phyloP scores from a whole-genome alignment of 2,329 filamentous ascomycete species.

The Fusarium piperis region DNA sequence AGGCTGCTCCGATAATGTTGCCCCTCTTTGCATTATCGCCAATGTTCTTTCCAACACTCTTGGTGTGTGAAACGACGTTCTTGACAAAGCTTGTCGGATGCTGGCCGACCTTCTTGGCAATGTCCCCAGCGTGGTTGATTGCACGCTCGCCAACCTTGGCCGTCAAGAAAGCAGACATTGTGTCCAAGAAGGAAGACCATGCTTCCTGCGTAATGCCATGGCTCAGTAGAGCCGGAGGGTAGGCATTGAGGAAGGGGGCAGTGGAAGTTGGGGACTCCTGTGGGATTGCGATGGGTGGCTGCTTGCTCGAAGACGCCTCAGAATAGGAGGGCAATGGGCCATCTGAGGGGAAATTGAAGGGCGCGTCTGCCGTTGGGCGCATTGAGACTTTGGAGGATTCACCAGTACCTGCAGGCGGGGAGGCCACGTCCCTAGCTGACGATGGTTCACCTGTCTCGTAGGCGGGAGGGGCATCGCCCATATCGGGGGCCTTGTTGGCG shows the following conservation, averaged over 20 bases:
- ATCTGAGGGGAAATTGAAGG: constrained; percentile 53
- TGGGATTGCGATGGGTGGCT: constrained; percentile 53
- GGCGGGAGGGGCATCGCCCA: constrained; percentile 5
- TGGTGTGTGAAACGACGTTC: constrained; percentile 49
- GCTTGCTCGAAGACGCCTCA: constrained; percentile 23
- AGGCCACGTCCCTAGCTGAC: not conserved
- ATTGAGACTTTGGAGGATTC: not conserved
- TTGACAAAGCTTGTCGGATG: constrained; percentile 51
- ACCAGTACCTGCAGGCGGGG: not conserved
- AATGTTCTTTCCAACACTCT: constrained; percentile 50
- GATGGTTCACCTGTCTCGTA: constrained; percentile 14
- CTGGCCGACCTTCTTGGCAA: constrained; percentile 49
- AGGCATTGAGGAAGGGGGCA: constrained; percentile 53
- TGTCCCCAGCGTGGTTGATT: constrained; percentile 54
- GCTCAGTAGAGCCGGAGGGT: constrained; percentile 49
- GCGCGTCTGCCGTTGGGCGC: constrained; percentile 46
- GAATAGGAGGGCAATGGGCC: constrained; percentile 46
- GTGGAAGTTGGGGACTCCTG: constrained; percentile 48
- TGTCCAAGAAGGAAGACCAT: constrained; percentile 49
- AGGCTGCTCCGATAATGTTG: constrained; percentile 52
- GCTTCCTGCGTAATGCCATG: constrained; percentile 50
- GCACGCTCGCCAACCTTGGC: constrained; percentile 57
- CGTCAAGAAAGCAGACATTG: constrained; percentile 57
- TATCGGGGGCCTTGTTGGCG: not conserved
- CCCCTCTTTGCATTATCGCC: constrained; percentile 50